phyloP scores from a whole-genome alignment of 2,329 filamentous ascomycete genomes.

The Penicillium frequentans region DNA sequence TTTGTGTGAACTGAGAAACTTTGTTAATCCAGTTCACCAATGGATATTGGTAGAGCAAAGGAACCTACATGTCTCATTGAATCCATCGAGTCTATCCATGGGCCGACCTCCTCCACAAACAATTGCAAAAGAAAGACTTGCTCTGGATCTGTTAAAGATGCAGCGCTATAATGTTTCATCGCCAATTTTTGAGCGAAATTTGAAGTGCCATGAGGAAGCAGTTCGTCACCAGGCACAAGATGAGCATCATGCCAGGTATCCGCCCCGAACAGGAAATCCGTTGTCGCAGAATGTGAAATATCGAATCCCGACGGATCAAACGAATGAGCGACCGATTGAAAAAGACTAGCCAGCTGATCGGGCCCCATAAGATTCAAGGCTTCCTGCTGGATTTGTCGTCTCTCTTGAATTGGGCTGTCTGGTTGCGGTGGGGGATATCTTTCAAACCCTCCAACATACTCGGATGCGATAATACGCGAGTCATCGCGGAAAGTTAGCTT shows the following conservation, averaged over 20 bases:
- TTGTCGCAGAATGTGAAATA: conserved; percentile 36
- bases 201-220: conserved; percentile 31
- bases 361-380: conserved; percentile 32
- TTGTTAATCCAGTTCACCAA: conserved; percentile 5
- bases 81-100: conserved; percentile 95
- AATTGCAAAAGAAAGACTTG: conserved; percentile 89
- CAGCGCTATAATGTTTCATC: conserved; percentile 50
- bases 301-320: conserved; percentile 50
- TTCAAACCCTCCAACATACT: conserved; percentile 77
- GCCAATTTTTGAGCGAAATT: conserved; percentile 38
- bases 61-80: conserved; percentile 67
- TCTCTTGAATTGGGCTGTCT: conserved; percentile 29
- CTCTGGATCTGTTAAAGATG: conserved; percentile 71
- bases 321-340: conserved; percentile 53
- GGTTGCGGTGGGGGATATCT: conserved; percentile 64
- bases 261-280: conserved; percentile 28
- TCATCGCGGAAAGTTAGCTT: conserved; percentile 81
- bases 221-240: conserved; percentile 22
- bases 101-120: conserved; percentile 83
- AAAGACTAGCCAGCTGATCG: conserved; percentile 45
- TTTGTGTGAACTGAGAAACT: conserved; percentile 64
- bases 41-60: neutral
- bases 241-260: conserved; percentile 26
- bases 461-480: conserved; percentile 83
- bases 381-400: conserved; percentile 19